These are phyloP conservation scores for Bimuria novae-zelandiae DNA, from an alignment of 2,329 filamentous ascomycete species.

Conservation along the genomic window DNA sequence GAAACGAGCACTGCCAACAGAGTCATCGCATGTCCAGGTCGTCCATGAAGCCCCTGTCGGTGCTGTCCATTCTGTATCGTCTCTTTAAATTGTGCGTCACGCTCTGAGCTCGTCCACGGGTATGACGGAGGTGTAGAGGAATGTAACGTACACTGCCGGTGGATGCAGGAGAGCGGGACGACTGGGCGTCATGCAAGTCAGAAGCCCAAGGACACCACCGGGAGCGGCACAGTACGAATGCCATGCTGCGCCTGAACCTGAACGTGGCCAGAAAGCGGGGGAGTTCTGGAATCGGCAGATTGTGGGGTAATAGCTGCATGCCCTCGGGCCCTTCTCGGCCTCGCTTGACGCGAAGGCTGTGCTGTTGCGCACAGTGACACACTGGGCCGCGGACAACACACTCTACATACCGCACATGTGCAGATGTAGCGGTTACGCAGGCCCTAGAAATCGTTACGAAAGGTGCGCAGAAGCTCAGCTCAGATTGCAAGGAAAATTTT, in stretches of 20 bases:
- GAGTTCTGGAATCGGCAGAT: conserved; percentile 37
- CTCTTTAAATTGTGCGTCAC: background rate
- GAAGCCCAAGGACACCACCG: conserved; percentile 17
- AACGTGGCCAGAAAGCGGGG: conserved; percentile 45
- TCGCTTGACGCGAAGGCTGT: conserved; percentile 33
- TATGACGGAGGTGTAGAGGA: background rate
- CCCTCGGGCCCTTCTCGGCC: conserved; percentile 28
- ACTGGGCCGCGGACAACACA: conserved; percentile 16
- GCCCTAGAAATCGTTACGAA: conserved; percentile 21
- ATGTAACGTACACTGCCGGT: conserved; percentile 28
- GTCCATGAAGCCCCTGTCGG: conserved; percentile 8
- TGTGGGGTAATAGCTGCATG: conserved; percentile 45
- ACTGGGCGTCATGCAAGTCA: conserved; percentile 45
- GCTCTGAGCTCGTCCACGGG: background rate
- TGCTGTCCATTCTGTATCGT: background rate
- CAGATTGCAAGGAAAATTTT: conserved; percentile 26
- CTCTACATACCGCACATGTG: conserved; percentile 17
- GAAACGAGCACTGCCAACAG: background rate
- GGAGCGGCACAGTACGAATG: conserved; percentile 23
- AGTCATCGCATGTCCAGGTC: conserved; percentile 20
- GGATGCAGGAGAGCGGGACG: conserved; percentile 25
- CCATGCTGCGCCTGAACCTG: conserved; percentile 27
- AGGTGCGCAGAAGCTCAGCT: conserved; percentile 22
- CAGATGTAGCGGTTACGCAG: conserved; percentile 6
- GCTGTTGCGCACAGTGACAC: conserved; percentile 15